Percentiles rank a stretch among this genome's conserved stretches.
Conservation (phyloP, 2,329 filamentous ascomycete species). For the Ophiostoma novo-ulmi region DNA sequence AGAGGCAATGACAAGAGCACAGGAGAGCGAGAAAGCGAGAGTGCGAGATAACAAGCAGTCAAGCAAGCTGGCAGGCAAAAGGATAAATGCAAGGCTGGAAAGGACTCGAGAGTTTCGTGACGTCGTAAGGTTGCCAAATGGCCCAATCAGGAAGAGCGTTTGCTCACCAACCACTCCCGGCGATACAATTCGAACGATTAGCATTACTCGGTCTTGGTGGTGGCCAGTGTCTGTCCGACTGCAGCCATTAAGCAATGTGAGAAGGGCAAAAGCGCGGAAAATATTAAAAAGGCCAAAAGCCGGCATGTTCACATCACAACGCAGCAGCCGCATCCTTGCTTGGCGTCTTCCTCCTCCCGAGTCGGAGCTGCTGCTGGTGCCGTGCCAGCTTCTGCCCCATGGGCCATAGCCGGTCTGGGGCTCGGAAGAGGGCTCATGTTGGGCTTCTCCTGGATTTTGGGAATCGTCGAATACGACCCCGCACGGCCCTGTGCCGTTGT, state of each 20-base stretch:
- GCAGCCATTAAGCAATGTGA: neutral
- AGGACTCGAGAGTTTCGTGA: neutral
- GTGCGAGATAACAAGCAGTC: neutral
- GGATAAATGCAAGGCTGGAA: slow-evolving; percentile 14
- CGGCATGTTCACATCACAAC: slow-evolving; percentile 60
- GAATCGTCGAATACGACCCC: slow-evolving; percentile 59
- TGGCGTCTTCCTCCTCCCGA: slow-evolving; percentile 43
- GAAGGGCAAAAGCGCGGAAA: neutral
- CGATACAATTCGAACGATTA: neutral
- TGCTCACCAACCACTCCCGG: neutral
- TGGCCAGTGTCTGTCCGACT: neutral
- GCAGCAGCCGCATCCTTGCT: slow-evolving; percentile 64
- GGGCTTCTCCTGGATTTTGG: slow-evolving; percentile 50
- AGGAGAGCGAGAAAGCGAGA: neutral
- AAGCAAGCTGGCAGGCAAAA: slow-evolving; percentile 2
- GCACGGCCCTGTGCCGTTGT: slow-evolving; percentile 41
- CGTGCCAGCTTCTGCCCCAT: slow-evolving; percentile 42
- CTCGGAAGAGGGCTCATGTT: slow-evolving; percentile 41
- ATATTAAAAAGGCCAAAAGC: neutral
- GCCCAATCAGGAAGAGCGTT: neutral
- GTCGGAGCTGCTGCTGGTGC: slow-evolving; percentile 48
- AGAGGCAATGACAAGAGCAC: neutral
- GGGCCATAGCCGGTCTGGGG: slow-evolving; percentile 43
- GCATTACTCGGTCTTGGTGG: neutral
- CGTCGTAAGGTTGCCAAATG: slow-evolving; percentile 14